Percentiles rank a stretch among this genome's conserved stretches.
phyloP scores from a whole-genome alignment of 331 rosid genomes.

The Quercus tomentella region DNA sequence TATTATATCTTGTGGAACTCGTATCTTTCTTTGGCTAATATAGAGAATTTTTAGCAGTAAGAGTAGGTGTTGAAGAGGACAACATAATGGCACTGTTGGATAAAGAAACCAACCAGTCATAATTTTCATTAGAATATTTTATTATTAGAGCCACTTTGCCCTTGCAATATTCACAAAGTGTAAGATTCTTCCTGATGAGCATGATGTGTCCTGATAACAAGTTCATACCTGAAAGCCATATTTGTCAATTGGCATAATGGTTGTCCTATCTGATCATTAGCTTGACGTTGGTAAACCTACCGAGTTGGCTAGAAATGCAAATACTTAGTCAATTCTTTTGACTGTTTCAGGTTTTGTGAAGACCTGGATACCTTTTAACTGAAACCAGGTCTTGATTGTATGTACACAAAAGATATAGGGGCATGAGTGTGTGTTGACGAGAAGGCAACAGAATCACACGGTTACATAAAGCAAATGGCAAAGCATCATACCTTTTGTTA shows the following conservation, averaged over 20 bases:
- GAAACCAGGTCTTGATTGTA: background rate
- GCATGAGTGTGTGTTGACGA: background rate
- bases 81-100: background rate
- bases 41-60: background rate
- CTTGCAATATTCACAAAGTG: background rate
- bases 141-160: background rate
- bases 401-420: too few species aligned
- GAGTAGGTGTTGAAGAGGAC: background rate
- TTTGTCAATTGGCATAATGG: background rate
- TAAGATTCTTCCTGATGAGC: background rate
- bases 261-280: constrained; percentile 2
- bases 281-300: background rate
- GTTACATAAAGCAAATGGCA: background rate
- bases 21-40: too few species aligned
- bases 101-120: background rate
- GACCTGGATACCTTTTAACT: background rate
- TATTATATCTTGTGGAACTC: background rate
- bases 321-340: background rate
- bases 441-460: background rate
- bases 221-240: background rate
- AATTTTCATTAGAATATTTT: background rate
- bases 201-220: background rate
- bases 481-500: background rate
- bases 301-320: background rate
- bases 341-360: background rate